Base-by-base conservation (phyloP, 2,329 filamentous ascomycete species). In the Penicillium nordicum region DNA sequence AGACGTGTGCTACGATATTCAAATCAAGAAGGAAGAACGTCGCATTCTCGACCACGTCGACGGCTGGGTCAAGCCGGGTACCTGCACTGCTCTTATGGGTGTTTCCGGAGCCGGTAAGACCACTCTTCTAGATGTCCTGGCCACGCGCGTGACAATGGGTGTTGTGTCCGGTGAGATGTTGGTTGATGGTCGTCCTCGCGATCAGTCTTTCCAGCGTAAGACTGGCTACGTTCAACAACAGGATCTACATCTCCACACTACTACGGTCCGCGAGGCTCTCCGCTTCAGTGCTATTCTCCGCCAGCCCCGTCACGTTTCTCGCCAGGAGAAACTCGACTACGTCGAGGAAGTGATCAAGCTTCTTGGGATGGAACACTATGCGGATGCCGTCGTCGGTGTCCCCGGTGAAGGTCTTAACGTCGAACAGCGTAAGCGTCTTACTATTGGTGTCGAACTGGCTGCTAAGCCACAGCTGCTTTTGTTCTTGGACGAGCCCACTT, bases 31-130 rank as follows among this genome's bases (percentile, higher is more conserved):
- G 14, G 85, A 93, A 66, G 77, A 81, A 1, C 84, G 91, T 16
- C 85, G 88, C 42, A 89, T 97, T 66, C 78, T 97, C 57, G 87
- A 96, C 66, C 80, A 94, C 60, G 89, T 96, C 12, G 89, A 95
- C 68, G 92, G 92, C 36, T 97, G 90, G 89, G 91, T 97, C 57
- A 94, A 95, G 74, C 92, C 92, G 3, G 92, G 92, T 57, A 96
- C 90, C 16, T 74, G 96, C 52, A 96, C 92, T 12, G 92, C 90
- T 38, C 80, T 96, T 3, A 96, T 96, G 92, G 82, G 91, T 76
- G 90, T 92, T 8, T 92, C 88, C 32, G 92, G 92, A 63, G 92
- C 92, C n/a, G 92, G 92, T 57, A 97, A 97, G 75, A 97, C 92
- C 0, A 96, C 92, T 1, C 82, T 97, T 29, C 78, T 97, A 32